Evolutionary conservation across 2,329 filamentous ascomycete species (phyloP).

Genomic region (Alternaria hordeiaustralica): DNA sequence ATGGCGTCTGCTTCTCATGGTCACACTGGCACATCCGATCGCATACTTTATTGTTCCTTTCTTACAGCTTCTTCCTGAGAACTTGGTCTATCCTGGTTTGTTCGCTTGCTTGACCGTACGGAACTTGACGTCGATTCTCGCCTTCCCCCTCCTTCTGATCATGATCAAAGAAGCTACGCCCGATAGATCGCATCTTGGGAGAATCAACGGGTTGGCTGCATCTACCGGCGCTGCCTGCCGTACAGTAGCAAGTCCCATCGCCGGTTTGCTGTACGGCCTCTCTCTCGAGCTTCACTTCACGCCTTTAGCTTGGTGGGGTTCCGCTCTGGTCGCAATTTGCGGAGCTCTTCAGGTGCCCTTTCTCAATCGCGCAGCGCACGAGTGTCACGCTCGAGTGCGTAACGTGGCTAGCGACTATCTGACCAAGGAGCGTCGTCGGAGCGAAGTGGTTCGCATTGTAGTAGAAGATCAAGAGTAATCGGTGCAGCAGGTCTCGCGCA

Average conservation of each 20-base stretch:
- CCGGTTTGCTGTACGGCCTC: constrained; percentile 70
- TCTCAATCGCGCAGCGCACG: constrained; percentile 57
- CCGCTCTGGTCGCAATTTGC: constrained; percentile 61
- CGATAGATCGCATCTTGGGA: constrained; percentile 66
- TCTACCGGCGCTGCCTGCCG: constrained; percentile 73
- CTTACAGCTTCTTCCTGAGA: constrained; percentile 63
- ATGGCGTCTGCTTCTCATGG: constrained; percentile 70
- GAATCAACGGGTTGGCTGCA: constrained; percentile 75
- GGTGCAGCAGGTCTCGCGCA: background rate
- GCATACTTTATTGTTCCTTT: constrained; percentile 75
- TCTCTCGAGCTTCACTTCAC: constrained; percentile 65
- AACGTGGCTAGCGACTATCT: constrained; percentile 29
- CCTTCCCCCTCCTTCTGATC: constrained; percentile 72
- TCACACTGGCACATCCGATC: constrained; percentile 70
- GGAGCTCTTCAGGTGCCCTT: constrained; percentile 65
- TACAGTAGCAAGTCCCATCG: constrained; percentile 72
- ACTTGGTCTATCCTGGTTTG: constrained; percentile 65
- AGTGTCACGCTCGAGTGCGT: constrained; percentile 36
- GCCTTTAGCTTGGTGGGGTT: constrained; percentile 69
- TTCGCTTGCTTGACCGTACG: constrained; percentile 70
- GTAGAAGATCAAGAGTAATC: constrained; percentile 28
- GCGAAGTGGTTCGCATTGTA: constrained; percentile 33
- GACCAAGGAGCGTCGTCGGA: constrained; percentile 20
- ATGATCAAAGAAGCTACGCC: constrained; percentile 75
- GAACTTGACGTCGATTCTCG: constrained; percentile 72